Base-by-base conservation (phyloP, 306 rosid genomes). In the Spatholobus suberectus region DNA sequence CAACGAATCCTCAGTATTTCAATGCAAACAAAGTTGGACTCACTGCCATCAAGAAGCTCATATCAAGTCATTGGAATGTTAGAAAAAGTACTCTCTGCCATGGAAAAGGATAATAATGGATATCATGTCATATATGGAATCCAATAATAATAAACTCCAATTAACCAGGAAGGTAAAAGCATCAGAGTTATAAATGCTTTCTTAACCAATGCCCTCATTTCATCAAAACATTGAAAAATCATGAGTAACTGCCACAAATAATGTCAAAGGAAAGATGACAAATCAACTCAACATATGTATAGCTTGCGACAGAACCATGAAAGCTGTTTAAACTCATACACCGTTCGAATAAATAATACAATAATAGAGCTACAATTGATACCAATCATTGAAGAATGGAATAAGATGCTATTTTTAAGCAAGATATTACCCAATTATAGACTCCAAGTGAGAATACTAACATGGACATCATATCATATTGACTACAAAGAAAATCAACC, bases 11-110 rank as follows among this genome's bases (percentile, higher is more conserved):
- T 14, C 40, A 73, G 17, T 23, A 69, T 37, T 43, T 70, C 49
- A 87, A 68, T n/a, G 75, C 55, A 49, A 68, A n/a, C n/a, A n/a
- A 44, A 61, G n/a, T 63, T 51, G 62, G 47, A 90, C 99, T 96
- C 84, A 96, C 99, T 96, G 94, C 99, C 99, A 88, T 96, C 99
- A 83, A 98, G 99, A 76, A 96, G 99, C 88, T 96, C 99, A 61
- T 94, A 96, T 17, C 98, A 76, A 43, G 99, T 96, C 91, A 87
- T 96, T 46, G 99, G 99, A 80, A 96, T 94, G 87, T 96, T 96
- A 27, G 98, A 96, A 89, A 94, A 96, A 17, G 97, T 85, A 49
- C 75, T 96, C 87, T 96, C 99, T 96, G 93, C 70, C 81, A 75
- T 13, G 35, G 65, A 15, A 61, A 80, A 61, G 61, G 5, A n/a